Conservation (phyloP, 129 eudicot species). For the Lactuca sativa region DNA sequence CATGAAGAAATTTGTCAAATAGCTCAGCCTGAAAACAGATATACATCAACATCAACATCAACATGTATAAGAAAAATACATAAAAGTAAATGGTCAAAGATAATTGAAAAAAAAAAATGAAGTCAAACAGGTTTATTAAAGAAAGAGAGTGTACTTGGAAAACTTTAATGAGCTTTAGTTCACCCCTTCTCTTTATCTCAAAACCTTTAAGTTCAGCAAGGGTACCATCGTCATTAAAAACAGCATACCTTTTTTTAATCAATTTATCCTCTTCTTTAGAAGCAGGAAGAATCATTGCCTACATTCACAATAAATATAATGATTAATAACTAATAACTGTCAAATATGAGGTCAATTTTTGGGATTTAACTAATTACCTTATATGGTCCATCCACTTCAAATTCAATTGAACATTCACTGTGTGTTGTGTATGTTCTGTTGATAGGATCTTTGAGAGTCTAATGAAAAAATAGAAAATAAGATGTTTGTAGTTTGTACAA, state of each 20-base stretch:
- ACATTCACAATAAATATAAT: conserved; percentile 27
- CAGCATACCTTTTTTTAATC: conserved; percentile 97
- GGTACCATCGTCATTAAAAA: conserved; percentile 98
- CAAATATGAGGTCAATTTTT: not conserved
- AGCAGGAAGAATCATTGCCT: conserved; percentile 99
- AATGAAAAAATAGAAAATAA: conserved; percentile 26
- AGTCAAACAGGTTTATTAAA: conserved; percentile 9
- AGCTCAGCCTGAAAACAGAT: conserved; percentile 85
- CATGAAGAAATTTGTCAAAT: conserved; percentile 93
- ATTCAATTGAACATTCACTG: conserved; percentile 97
- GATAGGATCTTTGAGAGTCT: conserved; percentile 88
- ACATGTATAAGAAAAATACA: conserved; percentile 2
- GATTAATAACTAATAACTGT: conserved; percentile 12
- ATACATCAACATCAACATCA: conserved; percentile 12
- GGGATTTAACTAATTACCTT: conserved; percentile 52
- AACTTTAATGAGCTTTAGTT: conserved; percentile 99
- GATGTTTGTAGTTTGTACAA: not conserved
- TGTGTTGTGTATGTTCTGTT: conserved; percentile 78
- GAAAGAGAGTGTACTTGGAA: conserved; percentile 66
- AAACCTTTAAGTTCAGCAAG: conserved; percentile 99
- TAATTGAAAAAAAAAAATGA: not conserved
- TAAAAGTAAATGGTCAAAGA: not conserved
- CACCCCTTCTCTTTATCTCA: conserved; percentile 99
- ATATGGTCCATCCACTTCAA: conserved; percentile 99
- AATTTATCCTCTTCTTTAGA: conserved; percentile 96